Evolutionary conservation across 2,329 filamentous ascomycete species (phyloP), one percentile per base, ranked within the genome.

Genomic region (Hyphodiscus sp.): DNA sequence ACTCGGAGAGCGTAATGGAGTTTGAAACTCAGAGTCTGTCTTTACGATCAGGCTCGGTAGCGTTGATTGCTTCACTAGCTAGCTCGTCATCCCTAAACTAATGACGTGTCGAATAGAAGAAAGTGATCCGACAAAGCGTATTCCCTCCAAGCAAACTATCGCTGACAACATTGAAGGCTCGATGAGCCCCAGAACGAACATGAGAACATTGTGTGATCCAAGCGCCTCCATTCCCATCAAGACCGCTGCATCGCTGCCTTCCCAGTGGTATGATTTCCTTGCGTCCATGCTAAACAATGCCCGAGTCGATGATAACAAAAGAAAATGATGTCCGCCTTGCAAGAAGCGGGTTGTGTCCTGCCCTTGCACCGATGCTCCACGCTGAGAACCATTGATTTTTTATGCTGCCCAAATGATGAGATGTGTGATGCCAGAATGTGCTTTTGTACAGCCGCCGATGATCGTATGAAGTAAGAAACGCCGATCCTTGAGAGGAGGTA

Each of bases 401-500:
- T 57, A 58, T 57, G 54, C 33, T 38, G 33, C 33, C 58, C 54
- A 50, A 50, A 51, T 41, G 49, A 56, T 52, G 54, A 53, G 53
- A 57, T 53, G 56, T 57, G 53, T 45, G 57, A 58, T 60, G 58
- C 58, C 58, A 55, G 49, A 51, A 44, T 59, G 65, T 63, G 56
- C 61, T 65, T 67, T 67, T 62, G 53, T 64, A 63, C 60, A 61
- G 54, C 38, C 51, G 51, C 55, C 53, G 45, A 56, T 54, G 47
- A 57, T 59, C 52, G 54, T 56, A 47, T 53, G 54, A 53, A 57
- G 52, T 53, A 49, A 54, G 49, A 46, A 63, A 64, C 60, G 62
- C 62, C 62, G 60, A 63, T 63, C 59, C 59, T 52, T 58, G 62
- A 64, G 54, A 58, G 55, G 60, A 61, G 59, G 56, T 56, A 59